Conservation (phyloP, 2,329 filamentous ascomycete species). For the Alternaria tenuissima region DNA sequence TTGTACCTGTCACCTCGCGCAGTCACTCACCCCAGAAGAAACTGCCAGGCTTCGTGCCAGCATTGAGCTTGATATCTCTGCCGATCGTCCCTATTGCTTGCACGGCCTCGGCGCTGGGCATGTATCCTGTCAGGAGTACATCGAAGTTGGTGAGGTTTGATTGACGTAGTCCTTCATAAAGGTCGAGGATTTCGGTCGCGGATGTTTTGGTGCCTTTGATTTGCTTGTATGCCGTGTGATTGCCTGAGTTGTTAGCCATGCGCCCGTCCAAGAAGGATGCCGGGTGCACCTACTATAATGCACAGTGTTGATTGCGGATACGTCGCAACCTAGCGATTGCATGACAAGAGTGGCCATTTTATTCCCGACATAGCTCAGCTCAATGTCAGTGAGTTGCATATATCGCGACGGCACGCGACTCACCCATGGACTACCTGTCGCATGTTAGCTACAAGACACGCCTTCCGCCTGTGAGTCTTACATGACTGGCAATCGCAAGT, state of each 20-base stretch:
- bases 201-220: slow-evolving; percentile 85
- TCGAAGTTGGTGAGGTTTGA: slow-evolving; percentile 89
- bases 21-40: slow-evolving; percentile 81
- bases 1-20: too few species aligned
- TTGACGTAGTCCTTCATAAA: slow-evolving; percentile 85
- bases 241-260: slow-evolving; percentile 66
- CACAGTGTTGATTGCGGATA: slow-evolving; percentile 93
- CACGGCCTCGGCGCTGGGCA: slow-evolving; percentile 85
- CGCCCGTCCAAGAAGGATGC: neutral
- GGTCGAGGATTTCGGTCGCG: slow-evolving; percentile 80
- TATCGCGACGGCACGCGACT: slow-evolving; percentile 48
- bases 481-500: slow-evolving; percentile 93
- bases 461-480: slow-evolving; percentile 60
- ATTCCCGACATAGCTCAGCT: slow-evolving; percentile 88
- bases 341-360: slow-evolving; percentile 96
- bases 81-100: slow-evolving; percentile 85
- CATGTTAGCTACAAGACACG: slow-evolving; percentile 34
- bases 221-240: slow-evolving; percentile 92
- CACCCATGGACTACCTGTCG: slow-evolving; percentile 76
- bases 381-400: slow-evolving; percentile 28
- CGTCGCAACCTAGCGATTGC: slow-evolving; percentile 92
- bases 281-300: slow-evolving; percentile 79
- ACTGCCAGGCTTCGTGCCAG: slow-evolving; percentile 68
- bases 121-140: slow-evolving; percentile 93
- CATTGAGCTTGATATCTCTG: slow-evolving; percentile 76